phyloP scores from a whole-genome alignment of 108 stramenopile genomes.

The Schizochytrium sp. region DNA sequence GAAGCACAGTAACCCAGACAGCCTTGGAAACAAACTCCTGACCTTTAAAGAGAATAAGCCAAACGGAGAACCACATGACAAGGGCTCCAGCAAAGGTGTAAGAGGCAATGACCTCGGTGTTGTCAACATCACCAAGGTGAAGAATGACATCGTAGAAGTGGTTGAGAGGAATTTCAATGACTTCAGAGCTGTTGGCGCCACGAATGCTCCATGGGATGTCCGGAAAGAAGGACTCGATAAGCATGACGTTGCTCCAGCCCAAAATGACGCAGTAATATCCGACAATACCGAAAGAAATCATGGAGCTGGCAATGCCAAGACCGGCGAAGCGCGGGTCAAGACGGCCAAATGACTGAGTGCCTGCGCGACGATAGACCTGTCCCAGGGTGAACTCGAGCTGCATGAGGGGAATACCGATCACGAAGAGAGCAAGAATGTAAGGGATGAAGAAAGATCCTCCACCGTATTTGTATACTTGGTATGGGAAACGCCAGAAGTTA shows the following conservation, averaged over 20 bases:
- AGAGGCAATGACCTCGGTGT: background rate
- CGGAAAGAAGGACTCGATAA: background rate
- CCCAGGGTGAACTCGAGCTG: constrained; percentile 57
- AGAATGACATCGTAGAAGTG: background rate
- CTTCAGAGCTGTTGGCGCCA: background rate
- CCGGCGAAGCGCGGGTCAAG: constrained; percentile 25
- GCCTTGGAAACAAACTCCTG: constrained; percentile 15
- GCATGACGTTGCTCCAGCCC: constrained; percentile 45
- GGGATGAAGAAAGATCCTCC: constrained; percentile 63
- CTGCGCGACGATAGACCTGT: constrained; percentile 29
- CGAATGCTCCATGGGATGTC: constrained; percentile 20
- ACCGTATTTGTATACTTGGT: constrained; percentile 35
- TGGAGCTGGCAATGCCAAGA: constrained; percentile 8
- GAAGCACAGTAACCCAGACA: constrained; percentile 53
- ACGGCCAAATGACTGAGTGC: constrained; percentile 37
- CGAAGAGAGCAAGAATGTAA: constrained; percentile 57
- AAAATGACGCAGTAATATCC: constrained; percentile 58
- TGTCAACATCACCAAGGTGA: background rate
- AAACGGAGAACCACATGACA: constrained; percentile 1
- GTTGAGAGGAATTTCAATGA: background rate
- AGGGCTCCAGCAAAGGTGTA: constrained; percentile 33
- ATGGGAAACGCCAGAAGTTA: constrained; percentile 64
- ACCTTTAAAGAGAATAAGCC: constrained; percentile 4
- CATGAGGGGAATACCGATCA: constrained; percentile 59
- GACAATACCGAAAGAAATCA: constrained; percentile 22